Conservation (phyloP, 768 basidiomycete genomes). For the Rhodotorula kratochvilovae region DNA sequence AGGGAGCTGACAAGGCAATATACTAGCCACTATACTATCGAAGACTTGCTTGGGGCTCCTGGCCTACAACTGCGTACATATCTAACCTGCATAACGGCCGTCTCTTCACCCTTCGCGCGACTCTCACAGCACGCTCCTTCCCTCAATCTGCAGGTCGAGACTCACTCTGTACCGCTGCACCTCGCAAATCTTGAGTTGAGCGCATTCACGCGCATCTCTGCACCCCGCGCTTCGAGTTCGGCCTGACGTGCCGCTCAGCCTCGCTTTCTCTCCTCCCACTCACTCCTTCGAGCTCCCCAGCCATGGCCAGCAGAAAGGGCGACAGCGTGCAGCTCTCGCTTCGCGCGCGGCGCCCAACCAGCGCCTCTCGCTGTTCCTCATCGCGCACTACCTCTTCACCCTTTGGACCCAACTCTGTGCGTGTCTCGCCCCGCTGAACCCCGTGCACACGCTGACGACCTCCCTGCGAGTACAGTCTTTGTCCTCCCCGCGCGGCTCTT, state of each 20-base stretch:
- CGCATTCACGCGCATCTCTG: no score
- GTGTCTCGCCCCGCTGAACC: not conserved
- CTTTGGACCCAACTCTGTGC: not conserved
- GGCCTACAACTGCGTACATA: no score
- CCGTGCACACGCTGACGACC: not conserved
- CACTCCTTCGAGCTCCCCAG: not conserved
- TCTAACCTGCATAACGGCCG: no score
- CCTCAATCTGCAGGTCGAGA: no score
- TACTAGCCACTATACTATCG: slow-evolving; percentile 7
- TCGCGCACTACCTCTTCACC: not conserved
- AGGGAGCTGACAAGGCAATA: not conserved
- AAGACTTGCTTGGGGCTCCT: not conserved
- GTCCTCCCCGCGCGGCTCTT: slow-evolving; percentile 8
- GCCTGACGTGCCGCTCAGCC: no score
- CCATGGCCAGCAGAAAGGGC: not conserved
- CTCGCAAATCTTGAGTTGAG: no score
- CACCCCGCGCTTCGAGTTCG: no score
- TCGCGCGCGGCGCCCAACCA: slow-evolving; percentile 6
- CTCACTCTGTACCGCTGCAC: no score
- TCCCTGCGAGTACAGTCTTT: not conserved
- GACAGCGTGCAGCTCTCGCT: slow-evolving; percentile 2
- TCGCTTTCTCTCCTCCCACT: not conserved
- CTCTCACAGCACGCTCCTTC: no score
- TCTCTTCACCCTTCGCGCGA: no score
- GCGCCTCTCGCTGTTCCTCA: slow-evolving; percentile 6